Evolutionary conservation across 1,139 yeast species (phyloP), one percentile per base, ranked within the genome.

Genomic region (Lodderomyces theae): DNA sequence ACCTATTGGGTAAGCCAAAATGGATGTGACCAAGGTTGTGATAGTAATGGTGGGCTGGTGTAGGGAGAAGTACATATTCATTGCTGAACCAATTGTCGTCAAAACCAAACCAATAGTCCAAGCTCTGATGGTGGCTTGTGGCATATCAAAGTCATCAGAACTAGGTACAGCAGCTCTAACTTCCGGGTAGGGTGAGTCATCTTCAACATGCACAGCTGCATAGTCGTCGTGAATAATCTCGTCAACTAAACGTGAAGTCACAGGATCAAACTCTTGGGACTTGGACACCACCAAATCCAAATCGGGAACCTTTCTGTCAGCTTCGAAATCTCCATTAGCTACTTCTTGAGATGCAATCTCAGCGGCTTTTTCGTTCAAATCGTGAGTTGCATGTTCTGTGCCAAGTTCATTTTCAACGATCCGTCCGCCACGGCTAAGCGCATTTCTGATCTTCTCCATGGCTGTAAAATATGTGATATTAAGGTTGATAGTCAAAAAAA

Each of bases 141-240:
- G 82, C 25, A 79, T 51, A 1, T 64, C 46, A 2, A 72, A 66
- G 54, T 80, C 82, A 54, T 81, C 87, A 19, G 68, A 62, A 28
- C 80, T 72, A 2, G 86, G 84, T 30, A 82, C 86, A 4, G 86
- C 73, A 5, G 86, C 85, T 53, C 87, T 70, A 32, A 82, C 88
- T 55, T 82, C 87, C 0, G 86, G 80, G 54, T 78, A 79, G 7
- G 85, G 82, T 16, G 83, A 78, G 53, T 81, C 82, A 51, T 77
- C 73, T 52, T 68, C 74, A 23, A 68, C 72, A 12, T 51, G 50
- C 31, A 66, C 52, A 44, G 68, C 72, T 38, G 79, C 69, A 52
- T 72, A 72, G 13, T 67, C 75, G 48, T 71, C 77, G 25, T 56
- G 59, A 19, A 59, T 60, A 26, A 59, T 52, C 6, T 54, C 61